A percentile compares a stretch with the other conserved stretches of the same genome.
phyloP scores from a whole-genome alignment of 2,329 filamentous ascomycete species.

The Cercospora sp. region DNA sequence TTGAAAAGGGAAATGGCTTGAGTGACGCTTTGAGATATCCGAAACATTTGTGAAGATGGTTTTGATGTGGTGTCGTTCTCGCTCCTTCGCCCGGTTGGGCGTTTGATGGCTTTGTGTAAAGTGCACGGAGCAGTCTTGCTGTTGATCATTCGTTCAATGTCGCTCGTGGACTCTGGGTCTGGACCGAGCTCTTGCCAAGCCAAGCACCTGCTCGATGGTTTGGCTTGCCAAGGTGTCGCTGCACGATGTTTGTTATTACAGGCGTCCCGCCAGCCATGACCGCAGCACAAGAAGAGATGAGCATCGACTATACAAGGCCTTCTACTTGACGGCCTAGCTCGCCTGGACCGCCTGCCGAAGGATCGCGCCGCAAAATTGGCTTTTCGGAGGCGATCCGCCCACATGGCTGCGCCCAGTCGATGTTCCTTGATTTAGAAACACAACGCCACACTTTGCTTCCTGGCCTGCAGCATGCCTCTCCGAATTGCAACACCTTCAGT shows the following conservation, averaged over 20 bases:
- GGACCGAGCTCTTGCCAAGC: not conserved
- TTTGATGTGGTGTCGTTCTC: not conserved
- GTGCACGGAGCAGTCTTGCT: not conserved
- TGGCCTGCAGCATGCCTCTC: not conserved
- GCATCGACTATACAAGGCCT: not conserved
- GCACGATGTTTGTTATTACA: not conserved
- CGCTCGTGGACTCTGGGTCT: not conserved
- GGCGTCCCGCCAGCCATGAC: not conserved
- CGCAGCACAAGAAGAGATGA: not conserved
- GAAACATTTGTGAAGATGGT: not conserved
- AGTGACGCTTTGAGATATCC: not conserved
- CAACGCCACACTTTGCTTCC: conserved; percentile 9
- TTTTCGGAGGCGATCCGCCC: not conserved
- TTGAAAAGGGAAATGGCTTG: conserved; percentile 5
- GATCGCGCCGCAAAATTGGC: not conserved
- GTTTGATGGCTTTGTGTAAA: not conserved
- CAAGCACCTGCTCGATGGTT: not conserved
- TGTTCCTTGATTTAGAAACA: conserved; percentile 12
- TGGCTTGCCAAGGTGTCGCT: not conserved
- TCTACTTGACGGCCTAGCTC: not conserved
- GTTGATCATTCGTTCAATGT: not conserved
- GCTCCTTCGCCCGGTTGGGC: not conserved
- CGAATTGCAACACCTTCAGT: not conserved
- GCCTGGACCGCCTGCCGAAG: not conserved
- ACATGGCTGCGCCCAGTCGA: conserved; percentile 8